Evolutionary conservation across 2,329 filamentous ascomycete species (phyloP), one percentile per base, ranked within the genome.

Genomic region (Monilinia vaccinii-corymbosi): DNA sequence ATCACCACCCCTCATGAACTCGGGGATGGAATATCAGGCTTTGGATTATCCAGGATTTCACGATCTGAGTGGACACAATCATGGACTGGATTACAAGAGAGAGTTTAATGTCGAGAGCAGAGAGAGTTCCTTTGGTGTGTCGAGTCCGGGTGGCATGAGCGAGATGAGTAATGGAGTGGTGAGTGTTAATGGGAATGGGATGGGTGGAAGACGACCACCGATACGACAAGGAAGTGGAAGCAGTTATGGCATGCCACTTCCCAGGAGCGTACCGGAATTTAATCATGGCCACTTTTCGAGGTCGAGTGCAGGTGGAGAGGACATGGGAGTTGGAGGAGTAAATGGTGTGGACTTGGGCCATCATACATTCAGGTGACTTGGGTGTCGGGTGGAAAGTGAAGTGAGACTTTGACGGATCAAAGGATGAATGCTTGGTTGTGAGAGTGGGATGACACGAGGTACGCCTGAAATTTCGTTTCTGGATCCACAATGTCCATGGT

Each of bases 11-110:
- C 60, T 63, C 3, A 63, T 65, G 56, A 31, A 40, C 8, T 32
- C 38, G 3, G 34, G 47, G 16, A 60, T 61, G 50, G 63, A 64
- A 34, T 64, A 55, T 40, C 48, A 61, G 8, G 45, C 62, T 23
- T 18, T 32, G 11, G 62, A 63, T 16, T 64, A 64, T 48, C 40
- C 31, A 1, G 50, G 48, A 21, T 63, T 61, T n/a, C 52, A 47
- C 28, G 63, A 63, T 44, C 9, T 63, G 13, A 56, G 10, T 21
- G 11, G 18, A 42, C 56, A 49, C 31, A n/a, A 16, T 42, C 50
- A 60, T 13, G 58, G 45, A 28, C 44, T 60, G 51, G 58, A 60
- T 48, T 60, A 56, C 11, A 60, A 60, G 48, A 48, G 58, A 42
- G 58, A 60, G 23, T 60, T 34, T 32, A 32, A 47, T 28, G 44